phyloP scores from a whole-genome alignment of 257 asterid genomes.

The Fraxinus cuspidata region DNA sequence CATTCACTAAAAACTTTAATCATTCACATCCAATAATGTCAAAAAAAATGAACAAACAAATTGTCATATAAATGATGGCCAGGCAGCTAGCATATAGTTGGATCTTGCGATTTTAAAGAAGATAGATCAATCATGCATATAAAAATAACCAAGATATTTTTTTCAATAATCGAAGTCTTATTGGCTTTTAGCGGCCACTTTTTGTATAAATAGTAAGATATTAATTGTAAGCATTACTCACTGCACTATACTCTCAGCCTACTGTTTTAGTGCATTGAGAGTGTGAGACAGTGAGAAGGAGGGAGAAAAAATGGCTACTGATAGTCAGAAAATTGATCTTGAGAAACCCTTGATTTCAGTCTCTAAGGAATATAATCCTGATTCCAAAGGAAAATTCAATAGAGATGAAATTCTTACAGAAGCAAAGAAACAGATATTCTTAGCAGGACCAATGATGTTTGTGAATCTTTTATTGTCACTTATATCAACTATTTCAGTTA shows the following conservation, averaged over 20 bases:
- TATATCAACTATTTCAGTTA: constrained; percentile 52
- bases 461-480: constrained; percentile 52
- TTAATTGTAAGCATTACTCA: constrained; percentile 23
- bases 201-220: constrained; percentile 29
- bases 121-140: constrained; percentile 18
- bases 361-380: constrained; percentile 22
- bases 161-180: background rate
- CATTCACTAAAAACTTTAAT: background rate
- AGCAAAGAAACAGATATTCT: constrained; percentile 38
- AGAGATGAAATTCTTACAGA: constrained; percentile 44
- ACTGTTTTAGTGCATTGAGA: constrained; percentile 8
- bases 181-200: constrained; percentile 21
- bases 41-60: background rate
- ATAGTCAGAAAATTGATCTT: constrained; percentile 31
- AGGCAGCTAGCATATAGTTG: background rate
- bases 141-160: constrained; percentile 23
- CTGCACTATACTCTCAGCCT: background rate
- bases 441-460: constrained; percentile 61
- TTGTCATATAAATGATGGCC: background rate
- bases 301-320: constrained; percentile 25
- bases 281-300: background rate
- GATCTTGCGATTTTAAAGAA: background rate
- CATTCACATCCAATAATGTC: background rate
- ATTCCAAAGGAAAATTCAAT: constrained; percentile 24
- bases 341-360: constrained; percentile 32